Evolutionary conservation across 108 stramenopile species (phyloP).

Genomic region (Mayamaea pseudoterrestris): DNA sequence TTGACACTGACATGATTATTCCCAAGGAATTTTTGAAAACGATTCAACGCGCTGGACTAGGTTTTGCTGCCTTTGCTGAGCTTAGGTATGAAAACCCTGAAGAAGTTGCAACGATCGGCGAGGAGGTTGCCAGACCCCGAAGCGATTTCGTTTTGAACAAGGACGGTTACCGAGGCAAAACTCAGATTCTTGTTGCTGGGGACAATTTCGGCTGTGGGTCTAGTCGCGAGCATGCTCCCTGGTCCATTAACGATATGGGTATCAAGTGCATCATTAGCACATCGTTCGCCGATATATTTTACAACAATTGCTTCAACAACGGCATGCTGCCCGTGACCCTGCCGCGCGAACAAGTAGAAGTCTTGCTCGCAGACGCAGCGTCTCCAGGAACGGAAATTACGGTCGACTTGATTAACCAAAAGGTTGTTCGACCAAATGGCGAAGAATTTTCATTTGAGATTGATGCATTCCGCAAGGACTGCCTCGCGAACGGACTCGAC

Average conservation of each 20-base stretch:
- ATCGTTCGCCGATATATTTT: constrained; percentile 92
- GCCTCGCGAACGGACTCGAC: constrained; percentile 85
- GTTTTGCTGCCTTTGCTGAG: constrained; percentile 89
- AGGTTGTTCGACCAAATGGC: constrained; percentile 77
- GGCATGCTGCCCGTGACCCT: constrained; percentile 88
- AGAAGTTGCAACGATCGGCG: constrained; percentile 76
- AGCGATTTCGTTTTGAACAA: constrained; percentile 82
- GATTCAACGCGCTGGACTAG: constrained; percentile 85
- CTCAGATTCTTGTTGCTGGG: constrained; percentile 81
- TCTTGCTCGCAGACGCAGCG: constrained; percentile 53
- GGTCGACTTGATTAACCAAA: constrained; percentile 79
- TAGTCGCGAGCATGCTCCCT: constrained; percentile 90
- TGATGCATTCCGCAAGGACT: constrained; percentile 83
- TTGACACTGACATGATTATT: constrained; percentile 96
- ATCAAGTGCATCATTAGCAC: constrained; percentile 85
- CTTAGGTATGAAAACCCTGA: constrained; percentile 82
- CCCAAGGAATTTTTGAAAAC: constrained; percentile 94
- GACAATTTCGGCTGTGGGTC: constrained; percentile 92
- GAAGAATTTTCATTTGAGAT: constrained; percentile 74
- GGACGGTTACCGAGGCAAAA: constrained; percentile 49
- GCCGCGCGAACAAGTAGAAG: constrained; percentile 57
- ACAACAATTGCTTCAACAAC: constrained; percentile 96
- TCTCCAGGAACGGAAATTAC: constrained; percentile 66
- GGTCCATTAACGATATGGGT: constrained; percentile 90
- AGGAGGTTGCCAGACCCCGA: constrained; percentile 57